A percentile compares a stretch with the other conserved stretches of the same genome.
These are phyloP conservation scores for Nemania sp. DNA, from an alignment of 2,329 filamentous ascomycete genomes.

Conservation along the genomic window DNA sequence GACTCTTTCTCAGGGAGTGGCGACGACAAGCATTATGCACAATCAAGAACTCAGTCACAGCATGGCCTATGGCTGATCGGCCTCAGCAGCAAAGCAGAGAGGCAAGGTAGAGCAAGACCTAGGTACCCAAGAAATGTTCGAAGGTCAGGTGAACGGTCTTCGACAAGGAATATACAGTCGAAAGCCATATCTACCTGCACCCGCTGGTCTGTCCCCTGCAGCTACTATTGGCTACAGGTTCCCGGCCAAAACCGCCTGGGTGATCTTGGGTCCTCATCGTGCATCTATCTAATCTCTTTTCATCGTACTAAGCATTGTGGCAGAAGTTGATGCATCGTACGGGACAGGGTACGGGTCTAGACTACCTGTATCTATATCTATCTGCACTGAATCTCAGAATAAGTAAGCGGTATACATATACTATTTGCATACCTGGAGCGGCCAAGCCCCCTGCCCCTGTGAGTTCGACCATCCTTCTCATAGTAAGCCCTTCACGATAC, in stretches of 20 bases:
- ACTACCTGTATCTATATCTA: neutral
- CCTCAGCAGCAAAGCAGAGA: neutral
- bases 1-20: neutral
- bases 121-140: neutral
- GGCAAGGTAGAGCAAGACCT: conserved; percentile 1
- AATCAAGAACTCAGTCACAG: neutral
- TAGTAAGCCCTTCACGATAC: neutral
- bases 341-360: neutral
- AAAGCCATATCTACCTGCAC: conserved; percentile 15
- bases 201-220: conserved; percentile 3
- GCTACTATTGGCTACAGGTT: conserved; percentile 18
- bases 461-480: neutral
- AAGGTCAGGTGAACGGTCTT: conserved; percentile 24
- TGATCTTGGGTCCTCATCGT: conserved; percentile 11
- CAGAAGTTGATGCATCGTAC: neutral
- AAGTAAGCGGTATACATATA: neutral
- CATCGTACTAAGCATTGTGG: conserved; percentile 7
- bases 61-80: neutral
- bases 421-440: neutral
- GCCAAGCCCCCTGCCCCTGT: neutral
- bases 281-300: conserved; percentile 13
- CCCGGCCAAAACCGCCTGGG: conserved; percentile 7
- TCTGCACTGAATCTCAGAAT: neutral
- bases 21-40: neutral
- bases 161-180: conserved; percentile 18